Evolutionary conservation across 2,329 filamentous ascomycete species (phyloP), one percentile per base, ranked within the genome.

Genomic region (Sporothrix luriei): DNA sequence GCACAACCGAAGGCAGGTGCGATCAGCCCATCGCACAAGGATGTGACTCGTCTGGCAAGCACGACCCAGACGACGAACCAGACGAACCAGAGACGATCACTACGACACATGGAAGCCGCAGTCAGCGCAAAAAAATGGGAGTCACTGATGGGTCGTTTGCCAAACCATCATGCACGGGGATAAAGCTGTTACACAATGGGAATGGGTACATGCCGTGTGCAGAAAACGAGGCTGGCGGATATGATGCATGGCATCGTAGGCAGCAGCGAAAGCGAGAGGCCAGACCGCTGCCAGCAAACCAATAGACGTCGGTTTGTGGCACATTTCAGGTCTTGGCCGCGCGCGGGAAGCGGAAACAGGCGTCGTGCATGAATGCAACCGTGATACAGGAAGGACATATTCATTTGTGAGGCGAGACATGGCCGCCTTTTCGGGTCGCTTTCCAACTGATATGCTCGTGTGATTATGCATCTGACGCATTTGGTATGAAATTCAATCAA

Each of bases 1-100:
- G 51, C 51, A 26, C 51, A 54, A 29, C 51, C 24, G 51, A 54
- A 54, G 51, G 55, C 55, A 59, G 19, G 7, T n/a, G 55, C 29
- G 43, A n/a, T 40, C 29, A 40, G 40, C 7, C 7, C 33, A 33
- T 1, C 33, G 21, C 40, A 10, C 1, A 6, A 7, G n/a, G 5
- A 59, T 16, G 14, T 48, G 43, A n/a, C 29, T 21, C 19, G 55
- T 48, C 14, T 16, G 29, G 55, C 29, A 59, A 4, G 55, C 29
- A 59, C 55, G 40, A 40, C 55, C 55, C 16, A 59, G 55, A n/a
- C 13, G 55, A n/a, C 13, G 26, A 21, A 29, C 24, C 13, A 29
- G 51, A 29, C 51, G 24, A 33, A 4, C 26, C 6, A 52, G 49
- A 54, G 38, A 26, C 55, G 6, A 38, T 61, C 11, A 43, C 55